phyloP scores from a whole-genome alignment of 768 basidiomycete species.

The Grammothele lineata region DNA sequence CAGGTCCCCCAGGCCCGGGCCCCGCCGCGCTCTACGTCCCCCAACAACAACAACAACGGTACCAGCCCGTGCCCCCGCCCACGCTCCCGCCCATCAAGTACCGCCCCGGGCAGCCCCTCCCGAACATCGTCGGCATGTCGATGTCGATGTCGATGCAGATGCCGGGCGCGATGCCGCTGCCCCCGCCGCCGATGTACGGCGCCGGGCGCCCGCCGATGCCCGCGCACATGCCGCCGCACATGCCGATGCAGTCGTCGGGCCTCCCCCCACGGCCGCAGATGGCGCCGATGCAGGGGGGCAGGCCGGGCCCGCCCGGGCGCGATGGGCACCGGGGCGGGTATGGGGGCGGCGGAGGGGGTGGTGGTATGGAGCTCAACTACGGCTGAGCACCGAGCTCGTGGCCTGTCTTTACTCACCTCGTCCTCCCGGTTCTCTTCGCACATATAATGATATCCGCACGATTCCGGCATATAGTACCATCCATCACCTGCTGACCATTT shows the following conservation, averaged over 20 bases:
- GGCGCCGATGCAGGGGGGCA: slow-evolving; percentile 5
- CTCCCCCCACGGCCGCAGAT: not conserved
- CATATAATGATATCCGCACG: slow-evolving; percentile 1
- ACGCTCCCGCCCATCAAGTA: slow-evolving; percentile 16
- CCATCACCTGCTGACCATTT: not conserved
- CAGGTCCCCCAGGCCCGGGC: slow-evolving; percentile 1
- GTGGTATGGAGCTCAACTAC: slow-evolving; percentile 28
- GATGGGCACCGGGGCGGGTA: slow-evolving; percentile 6
- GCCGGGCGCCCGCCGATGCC: not conserved
- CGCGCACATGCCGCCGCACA: slow-evolving; percentile 6
- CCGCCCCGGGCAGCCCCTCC: slow-evolving; percentile 20
- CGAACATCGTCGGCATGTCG: slow-evolving; percentile 7
- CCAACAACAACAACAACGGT: slow-evolving; percentile 4
- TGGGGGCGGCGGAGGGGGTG: slow-evolving; percentile 16
- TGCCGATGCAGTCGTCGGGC: slow-evolving; percentile 17
- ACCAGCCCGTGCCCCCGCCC: not conserved
- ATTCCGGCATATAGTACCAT: not conserved
- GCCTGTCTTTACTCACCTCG: not conserved
- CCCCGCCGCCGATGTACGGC: slow-evolving; percentile 11
- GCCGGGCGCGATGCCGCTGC: slow-evolving; percentile 4
- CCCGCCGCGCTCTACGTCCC: slow-evolving; percentile 5
- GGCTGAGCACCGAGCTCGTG: slow-evolving; percentile 16
- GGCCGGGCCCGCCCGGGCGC: not conserved
- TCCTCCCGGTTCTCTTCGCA: not conserved
- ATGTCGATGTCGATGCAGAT: not conserved